phyloP scores from a whole-genome alignment of 2,329 filamentous ascomycete genomes.

The Phaeosphaeriaceae sp. region DNA sequence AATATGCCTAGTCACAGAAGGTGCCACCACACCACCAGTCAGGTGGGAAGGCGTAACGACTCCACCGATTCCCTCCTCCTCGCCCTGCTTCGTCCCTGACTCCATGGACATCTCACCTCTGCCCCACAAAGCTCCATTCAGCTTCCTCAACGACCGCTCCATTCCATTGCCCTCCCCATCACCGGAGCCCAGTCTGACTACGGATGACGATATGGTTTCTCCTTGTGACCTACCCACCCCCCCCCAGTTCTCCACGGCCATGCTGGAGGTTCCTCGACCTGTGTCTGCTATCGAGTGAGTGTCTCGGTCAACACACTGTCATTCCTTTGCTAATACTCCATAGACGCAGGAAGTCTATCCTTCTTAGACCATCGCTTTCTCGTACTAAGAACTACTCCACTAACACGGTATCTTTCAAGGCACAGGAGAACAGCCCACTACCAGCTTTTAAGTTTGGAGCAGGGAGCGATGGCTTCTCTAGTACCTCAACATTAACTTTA shows the following conservation, averaged over 20 bases:
- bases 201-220: constrained; percentile 54
- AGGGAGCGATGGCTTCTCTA: constrained; percentile 57
- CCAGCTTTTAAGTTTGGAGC: constrained; percentile 79
- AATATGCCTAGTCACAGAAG: constrained; percentile 43
- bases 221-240: constrained; percentile 41
- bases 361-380: constrained; percentile 75
- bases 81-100: constrained; percentile 74
- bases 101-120: constrained; percentile 93
- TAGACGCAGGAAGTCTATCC: constrained; percentile 50
- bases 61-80: constrained; percentile 83
- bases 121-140: constrained; percentile 78
- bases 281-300: constrained; percentile 48
- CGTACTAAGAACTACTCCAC: constrained; percentile 78
- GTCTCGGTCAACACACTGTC: not conserved
- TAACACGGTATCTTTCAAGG: constrained; percentile 66
- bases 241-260: constrained; percentile 31
- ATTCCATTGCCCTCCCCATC: constrained; percentile 75
- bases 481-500: constrained; percentile 69
- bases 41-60: constrained; percentile 75
- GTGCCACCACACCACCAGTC: constrained; percentile 53
- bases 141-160: constrained; percentile 65
- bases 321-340: constrained; percentile 23
- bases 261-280: constrained; percentile 43
- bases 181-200: constrained; percentile 58
- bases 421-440: constrained; percentile 66